phyloP scores from a whole-genome alignment of 768 basidiomycete genomes.

The Hygrocybe coccinea region DNA sequence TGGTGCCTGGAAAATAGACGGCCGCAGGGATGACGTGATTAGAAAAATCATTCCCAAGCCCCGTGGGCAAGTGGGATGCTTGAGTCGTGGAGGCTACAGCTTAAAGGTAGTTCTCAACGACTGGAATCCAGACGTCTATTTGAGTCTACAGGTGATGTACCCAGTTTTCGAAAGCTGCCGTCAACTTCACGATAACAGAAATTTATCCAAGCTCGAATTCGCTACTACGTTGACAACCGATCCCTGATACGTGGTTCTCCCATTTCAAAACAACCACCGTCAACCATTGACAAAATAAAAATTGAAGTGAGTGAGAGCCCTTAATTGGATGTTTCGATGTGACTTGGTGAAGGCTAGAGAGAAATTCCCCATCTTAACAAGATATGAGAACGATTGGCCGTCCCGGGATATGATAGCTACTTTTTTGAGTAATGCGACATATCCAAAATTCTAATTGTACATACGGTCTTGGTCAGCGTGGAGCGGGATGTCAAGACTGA shows the following conservation, averaged over 20 bases:
- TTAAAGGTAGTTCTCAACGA: neutral
- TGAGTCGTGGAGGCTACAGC: constrained; percentile 1
- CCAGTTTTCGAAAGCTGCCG: neutral
- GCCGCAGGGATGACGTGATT: neutral
- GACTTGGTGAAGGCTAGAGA: neutral
- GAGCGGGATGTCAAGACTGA: too few relatives aligned
- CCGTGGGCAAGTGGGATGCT: neutral
- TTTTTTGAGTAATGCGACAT: neutral
- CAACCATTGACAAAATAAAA: neutral
- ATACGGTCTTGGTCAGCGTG: too few relatives aligned
- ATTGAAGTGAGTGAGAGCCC: neutral
- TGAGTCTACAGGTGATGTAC: neutral
- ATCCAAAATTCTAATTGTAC: neutral
- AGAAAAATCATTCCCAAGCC: neutral
- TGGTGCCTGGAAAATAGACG: neutral
- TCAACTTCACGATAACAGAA: neutral
- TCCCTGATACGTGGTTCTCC: neutral
- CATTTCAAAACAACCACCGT: neutral
- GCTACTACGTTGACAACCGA: neutral
- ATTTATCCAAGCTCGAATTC: neutral
- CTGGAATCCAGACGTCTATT: neutral
- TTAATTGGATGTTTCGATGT: neutral
- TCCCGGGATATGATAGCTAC: neutral
- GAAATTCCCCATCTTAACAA: neutral
- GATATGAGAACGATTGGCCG: neutral